These are phyloP conservation scores for Beauveria rudraprayagi DNA, from an alignment of 2,329 filamentous ascomycete species.

Conservation along the genomic window DNA sequence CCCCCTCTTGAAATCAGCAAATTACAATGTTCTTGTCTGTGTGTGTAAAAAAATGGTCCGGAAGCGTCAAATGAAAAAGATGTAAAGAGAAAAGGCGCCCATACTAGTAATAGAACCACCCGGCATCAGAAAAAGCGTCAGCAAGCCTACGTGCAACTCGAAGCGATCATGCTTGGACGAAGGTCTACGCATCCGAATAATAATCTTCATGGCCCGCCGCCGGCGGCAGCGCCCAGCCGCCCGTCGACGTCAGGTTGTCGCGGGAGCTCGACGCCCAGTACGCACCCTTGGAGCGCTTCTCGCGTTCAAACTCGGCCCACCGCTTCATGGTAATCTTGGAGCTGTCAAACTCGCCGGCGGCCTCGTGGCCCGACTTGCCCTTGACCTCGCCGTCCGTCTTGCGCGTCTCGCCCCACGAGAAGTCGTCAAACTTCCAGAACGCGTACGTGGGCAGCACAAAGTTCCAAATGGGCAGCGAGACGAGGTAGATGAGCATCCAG, in stretches of 20 bases:
- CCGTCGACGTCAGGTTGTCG: slow-evolving; percentile 38
- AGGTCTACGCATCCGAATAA: slow-evolving; percentile 40
- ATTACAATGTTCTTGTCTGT: background rate
- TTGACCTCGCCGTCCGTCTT: slow-evolving; percentile 88
- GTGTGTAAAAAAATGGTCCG: background rate
- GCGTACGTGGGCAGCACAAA: slow-evolving; percentile 89
- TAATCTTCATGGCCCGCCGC: slow-evolving; percentile 41
- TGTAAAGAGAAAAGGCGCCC: background rate
- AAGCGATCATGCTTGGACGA: background rate
- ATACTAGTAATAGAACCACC: background rate
- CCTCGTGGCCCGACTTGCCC: slow-evolving; percentile 78
- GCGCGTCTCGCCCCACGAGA: slow-evolving; percentile 96
- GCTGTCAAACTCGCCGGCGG: slow-evolving; percentile 94
- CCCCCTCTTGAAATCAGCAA: background rate
- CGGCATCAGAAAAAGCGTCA: background rate
- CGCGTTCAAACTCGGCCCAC: slow-evolving; percentile 90
- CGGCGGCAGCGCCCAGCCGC: slow-evolving; percentile 34
- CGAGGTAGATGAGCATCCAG: slow-evolving; percentile 95
- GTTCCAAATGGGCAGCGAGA: slow-evolving; percentile 95
- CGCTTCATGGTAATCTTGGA: slow-evolving; percentile 99
- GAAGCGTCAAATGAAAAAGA: background rate
- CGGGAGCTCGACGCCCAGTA: slow-evolving; percentile 42
- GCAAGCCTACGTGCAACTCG: background rate
- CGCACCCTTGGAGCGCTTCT: slow-evolving; percentile 41
- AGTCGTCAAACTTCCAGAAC: slow-evolving; percentile 99